Conservation (phyloP, 2,329 filamentous ascomycete genomes). For the Simplicillium aogashimaense region DNA sequence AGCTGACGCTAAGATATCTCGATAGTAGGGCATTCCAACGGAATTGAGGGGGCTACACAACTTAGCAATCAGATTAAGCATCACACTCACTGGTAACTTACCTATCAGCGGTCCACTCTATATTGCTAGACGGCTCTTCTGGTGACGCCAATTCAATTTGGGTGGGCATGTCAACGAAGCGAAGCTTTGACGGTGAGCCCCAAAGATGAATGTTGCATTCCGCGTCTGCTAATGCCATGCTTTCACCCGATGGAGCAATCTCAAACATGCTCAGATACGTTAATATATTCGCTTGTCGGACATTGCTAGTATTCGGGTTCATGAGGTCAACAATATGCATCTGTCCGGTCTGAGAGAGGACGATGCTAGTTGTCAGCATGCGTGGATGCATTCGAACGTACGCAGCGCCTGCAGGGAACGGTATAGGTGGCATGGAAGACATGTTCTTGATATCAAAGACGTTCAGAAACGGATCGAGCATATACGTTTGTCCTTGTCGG, state of each 20-base stretch:
- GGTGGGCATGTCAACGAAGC: conserved; percentile 73
- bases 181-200: conserved; percentile 77
- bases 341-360: conserved; percentile 84
- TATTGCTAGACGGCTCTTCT: conserved; percentile 42
- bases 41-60: conserved; percentile 61
- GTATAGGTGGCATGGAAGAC: conserved; percentile 78
- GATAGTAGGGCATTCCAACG: conserved; percentile 88
- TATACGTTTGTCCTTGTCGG: conserved; percentile 60
- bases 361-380: conserved; percentile 89
- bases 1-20: conserved; percentile 75
- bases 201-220: conserved; percentile 76
- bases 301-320: conserved; percentile 80
- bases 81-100: conserved; percentile 26
- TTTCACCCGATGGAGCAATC: conserved; percentile 79
- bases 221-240: conserved; percentile 69
- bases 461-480: conserved; percentile 87
- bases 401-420: conserved; percentile 84
- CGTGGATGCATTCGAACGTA: conserved; percentile 95
- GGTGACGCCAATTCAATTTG: conserved; percentile 70
- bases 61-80: neutral
- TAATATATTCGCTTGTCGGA: conserved; percentile 72
- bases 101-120: conserved; percentile 65
- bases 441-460: conserved; percentile 93
- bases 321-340: conserved; percentile 94
- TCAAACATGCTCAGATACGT: conserved; percentile 71